Evolutionary conservation across 306 rosid genomes (phyloP).

Genomic region (Quercus glauca): DNA sequence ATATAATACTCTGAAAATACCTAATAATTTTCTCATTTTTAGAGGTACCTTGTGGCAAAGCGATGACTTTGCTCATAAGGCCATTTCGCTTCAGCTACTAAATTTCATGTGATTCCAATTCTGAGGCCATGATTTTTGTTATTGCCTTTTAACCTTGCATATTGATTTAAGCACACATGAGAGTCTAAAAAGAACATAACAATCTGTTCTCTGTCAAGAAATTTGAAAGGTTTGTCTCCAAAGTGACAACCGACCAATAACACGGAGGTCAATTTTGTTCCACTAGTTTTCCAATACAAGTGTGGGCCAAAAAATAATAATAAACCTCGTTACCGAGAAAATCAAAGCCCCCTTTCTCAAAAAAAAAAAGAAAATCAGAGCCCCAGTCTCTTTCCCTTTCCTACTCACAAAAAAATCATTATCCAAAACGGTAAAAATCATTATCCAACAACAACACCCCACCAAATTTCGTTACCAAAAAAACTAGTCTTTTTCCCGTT

Average conservation of each 20-base stretch:
- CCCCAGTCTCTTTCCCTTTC: not conserved
- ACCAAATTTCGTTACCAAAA: not conserved
- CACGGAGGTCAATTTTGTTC: too few species aligned
- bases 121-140: too few species aligned
- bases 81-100: fast-evolving
- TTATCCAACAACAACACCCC: not conserved
- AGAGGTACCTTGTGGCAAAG: fast-evolving
- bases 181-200: fast-evolving
- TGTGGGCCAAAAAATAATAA: too few species aligned
- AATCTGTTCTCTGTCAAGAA: fast-evolving
- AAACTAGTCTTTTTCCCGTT: not conserved
- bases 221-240: too few species aligned
- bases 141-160: too few species aligned
- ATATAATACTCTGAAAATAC: too few species aligned
- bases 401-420: not conserved
- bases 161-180: fast-evolving
- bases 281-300: too few species aligned
- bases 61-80: fast-evolving
- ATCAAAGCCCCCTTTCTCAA: not conserved
- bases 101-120: too few species aligned
- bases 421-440: not conserved
- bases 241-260: too few species aligned
- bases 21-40: too few species aligned
- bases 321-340: too few species aligned
- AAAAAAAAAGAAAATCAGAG: not conserved